Conservation (phyloP, 2,329 filamentous ascomycete species). For the Microcyclospora tardicrescens region DNA sequence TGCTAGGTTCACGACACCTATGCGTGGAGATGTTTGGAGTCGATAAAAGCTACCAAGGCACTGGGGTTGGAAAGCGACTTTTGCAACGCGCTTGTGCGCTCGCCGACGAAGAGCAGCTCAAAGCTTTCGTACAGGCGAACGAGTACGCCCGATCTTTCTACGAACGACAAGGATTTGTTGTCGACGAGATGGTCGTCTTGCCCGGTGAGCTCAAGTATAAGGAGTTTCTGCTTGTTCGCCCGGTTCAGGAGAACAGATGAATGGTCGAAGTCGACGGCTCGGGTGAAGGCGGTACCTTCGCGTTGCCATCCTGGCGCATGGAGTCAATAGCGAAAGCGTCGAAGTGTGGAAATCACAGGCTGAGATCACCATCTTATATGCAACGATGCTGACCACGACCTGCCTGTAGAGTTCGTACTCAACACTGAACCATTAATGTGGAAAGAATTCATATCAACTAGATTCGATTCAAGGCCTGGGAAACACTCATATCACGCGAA, state of each 20-base stretch:
- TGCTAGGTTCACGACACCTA: slow-evolving; percentile 6
- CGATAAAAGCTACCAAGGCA: slow-evolving; percentile 12
- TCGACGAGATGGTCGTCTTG: slow-evolving; percentile 4
- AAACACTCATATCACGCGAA: too few species aligned
- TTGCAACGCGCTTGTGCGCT: slow-evolving; percentile 11
- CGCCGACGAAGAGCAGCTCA: slow-evolving; percentile 8
- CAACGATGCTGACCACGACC: too few species aligned
- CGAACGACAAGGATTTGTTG: slow-evolving; percentile 5
- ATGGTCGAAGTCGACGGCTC: too few species aligned
- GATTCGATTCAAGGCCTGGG: too few species aligned
- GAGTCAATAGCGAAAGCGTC: too few species aligned
- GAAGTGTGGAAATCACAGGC: too few species aligned
- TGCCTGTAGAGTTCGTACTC: too few species aligned
- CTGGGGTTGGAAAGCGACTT: slow-evolving; percentile 10
- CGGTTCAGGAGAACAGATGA: neutral
- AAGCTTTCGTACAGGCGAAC: slow-evolving; percentile 16
- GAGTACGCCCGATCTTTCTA: slow-evolving; percentile 7
- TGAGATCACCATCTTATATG: too few species aligned
- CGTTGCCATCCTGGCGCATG: too few species aligned
- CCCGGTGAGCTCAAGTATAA: slow-evolving; percentile 7
- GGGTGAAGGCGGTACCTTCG: too few species aligned
- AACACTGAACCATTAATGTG: too few species aligned
- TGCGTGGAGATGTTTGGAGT: slow-evolving; percentile 14
- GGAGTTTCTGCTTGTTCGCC: slow-evolving; percentile 10
- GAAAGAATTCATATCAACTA: too few species aligned